Evolutionary conservation across 257 asterid species (phyloP).

Genomic region (Solanum virginianum): DNA sequence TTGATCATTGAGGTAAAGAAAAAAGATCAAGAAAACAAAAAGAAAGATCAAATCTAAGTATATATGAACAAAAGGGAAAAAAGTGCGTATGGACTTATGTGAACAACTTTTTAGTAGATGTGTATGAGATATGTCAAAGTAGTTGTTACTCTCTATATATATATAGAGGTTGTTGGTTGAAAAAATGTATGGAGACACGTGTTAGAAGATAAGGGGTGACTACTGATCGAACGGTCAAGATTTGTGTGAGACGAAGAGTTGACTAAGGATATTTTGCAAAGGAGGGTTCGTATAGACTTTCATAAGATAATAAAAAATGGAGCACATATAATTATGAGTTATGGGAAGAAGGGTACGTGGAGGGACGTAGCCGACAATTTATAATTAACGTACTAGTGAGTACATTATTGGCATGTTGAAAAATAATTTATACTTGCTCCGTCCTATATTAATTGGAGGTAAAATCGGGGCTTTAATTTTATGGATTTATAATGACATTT

Average conservation of each 20-base stretch:
- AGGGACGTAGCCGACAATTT: slow-evolving; percentile 40
- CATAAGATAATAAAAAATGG: neutral
- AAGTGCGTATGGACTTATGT: neutral
- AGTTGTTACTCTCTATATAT: slow-evolving; percentile 4
- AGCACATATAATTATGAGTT: slow-evolving; percentile 9
- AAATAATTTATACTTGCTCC: neutral
- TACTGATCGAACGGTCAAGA: neutral
- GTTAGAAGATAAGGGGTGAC: slow-evolving; percentile 8
- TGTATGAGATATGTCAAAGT: neutral
- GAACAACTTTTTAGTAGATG: neutral
- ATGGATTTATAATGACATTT: no score
- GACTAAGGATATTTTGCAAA: neutral
- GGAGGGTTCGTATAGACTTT: slow-evolving; percentile 10
- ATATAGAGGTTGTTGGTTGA: neutral
- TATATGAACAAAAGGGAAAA: neutral
- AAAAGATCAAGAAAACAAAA: neutral
- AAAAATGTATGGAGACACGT: slow-evolving; percentile 14
- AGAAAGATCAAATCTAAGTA: neutral
- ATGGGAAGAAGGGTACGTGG: slow-evolving; percentile 11
- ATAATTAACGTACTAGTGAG: slow-evolving; percentile 1
- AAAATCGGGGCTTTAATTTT: no score
- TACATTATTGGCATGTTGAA: neutral
- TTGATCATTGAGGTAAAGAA: slow-evolving; percentile 32
- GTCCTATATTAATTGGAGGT: no score
- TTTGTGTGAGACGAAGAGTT: neutral